Conservation (phyloP, 2,329 filamentous ascomycete species). For the Colletotrichum coccodes region DNA sequence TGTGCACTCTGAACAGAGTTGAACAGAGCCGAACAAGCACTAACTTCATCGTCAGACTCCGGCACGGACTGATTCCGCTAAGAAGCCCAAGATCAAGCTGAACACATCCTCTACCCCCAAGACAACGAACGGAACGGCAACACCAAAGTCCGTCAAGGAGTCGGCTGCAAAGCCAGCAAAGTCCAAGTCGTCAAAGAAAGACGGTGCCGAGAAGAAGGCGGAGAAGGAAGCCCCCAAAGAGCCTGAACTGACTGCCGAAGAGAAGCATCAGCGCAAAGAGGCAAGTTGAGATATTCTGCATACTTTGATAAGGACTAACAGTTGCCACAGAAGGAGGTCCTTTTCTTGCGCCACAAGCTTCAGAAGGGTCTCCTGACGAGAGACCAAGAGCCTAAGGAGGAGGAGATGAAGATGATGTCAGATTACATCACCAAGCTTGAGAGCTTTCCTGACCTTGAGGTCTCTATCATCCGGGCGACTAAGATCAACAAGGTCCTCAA, state of each 20-base stretch:
- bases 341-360: slow-evolving; percentile 93
- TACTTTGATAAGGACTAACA: slow-evolving; percentile 44
- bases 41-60: slow-evolving; percentile 53
- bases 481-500: slow-evolving; percentile 99
- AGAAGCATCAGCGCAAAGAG: slow-evolving; percentile 69
- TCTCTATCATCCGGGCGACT: slow-evolving; percentile 86
- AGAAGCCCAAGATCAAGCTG: slow-evolving; percentile 76
- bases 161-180: slow-evolving; percentile 62
- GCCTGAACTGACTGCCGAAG: slow-evolving; percentile 66
- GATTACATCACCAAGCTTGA: slow-evolving; percentile 86
- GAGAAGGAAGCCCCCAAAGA: slow-evolving; percentile 64
- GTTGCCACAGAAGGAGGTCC: slow-evolving; percentile 72
- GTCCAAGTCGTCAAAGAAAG: slow-evolving; percentile 65
- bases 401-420: slow-evolving; percentile 83
- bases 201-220: slow-evolving; percentile 66
- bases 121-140: slow-evolving; percentile 69
- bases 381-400: slow-evolving; percentile 85
- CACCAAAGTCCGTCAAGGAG: slow-evolving; percentile 66
- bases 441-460: slow-evolving; percentile 81
- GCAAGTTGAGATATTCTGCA: slow-evolving; percentile 46
- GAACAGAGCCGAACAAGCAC: not conserved
- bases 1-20: not conserved
- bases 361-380: slow-evolving; percentile 92
- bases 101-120: slow-evolving; percentile 76
- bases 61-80: slow-evolving; percentile 69